phyloP scores from a whole-genome alignment of 2,329 filamentous ascomycete species.

The Aspergillus alliaceus region DNA sequence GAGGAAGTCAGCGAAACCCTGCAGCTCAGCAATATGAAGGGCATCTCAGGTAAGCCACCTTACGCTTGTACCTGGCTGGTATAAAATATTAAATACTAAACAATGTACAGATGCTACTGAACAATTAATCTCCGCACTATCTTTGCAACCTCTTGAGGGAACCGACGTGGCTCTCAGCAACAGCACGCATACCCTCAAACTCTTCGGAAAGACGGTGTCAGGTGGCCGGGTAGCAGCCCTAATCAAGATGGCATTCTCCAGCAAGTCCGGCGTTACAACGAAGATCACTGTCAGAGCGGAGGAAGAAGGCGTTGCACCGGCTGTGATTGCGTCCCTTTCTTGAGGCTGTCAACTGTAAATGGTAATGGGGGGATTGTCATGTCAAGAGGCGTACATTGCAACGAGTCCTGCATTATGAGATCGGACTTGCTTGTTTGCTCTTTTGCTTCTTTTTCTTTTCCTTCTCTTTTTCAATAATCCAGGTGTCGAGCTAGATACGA shows the following conservation, averaged over 20 bases:
- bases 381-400: slow-evolving; percentile 16
- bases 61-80: background rate
- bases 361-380: slow-evolving; percentile 15
- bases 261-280: slow-evolving; percentile 90
- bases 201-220: slow-evolving; percentile 91
- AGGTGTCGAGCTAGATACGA: background rate
- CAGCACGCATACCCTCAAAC: slow-evolving; percentile 89
- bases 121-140: slow-evolving; percentile 80
- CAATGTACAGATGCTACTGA: slow-evolving; percentile 78
- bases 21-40: slow-evolving; percentile 83
- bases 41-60: slow-evolving; percentile 74
- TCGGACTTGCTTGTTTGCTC: slow-evolving; percentile 13
- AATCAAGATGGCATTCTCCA: slow-evolving; percentile 90
- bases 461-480: background rate
- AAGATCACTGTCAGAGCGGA: slow-evolving; percentile 92
- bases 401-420: slow-evolving; percentile 25
- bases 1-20: slow-evolving; percentile 91
- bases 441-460: slow-evolving; percentile 10
- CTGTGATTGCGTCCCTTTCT: slow-evolving; percentile 82
- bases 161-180: slow-evolving; percentile 86
- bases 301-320: slow-evolving; percentile 82
- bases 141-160: slow-evolving; percentile 89
- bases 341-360: slow-evolving; percentile 47
- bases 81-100: slow-evolving; percentile 23
- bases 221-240: slow-evolving; percentile 85